Evolutionary conservation across 1,284 basidiomycete genomes (phyloP), one percentile per base, ranked within the genome.

Genomic region (Phellinidium pouzarii): DNA sequence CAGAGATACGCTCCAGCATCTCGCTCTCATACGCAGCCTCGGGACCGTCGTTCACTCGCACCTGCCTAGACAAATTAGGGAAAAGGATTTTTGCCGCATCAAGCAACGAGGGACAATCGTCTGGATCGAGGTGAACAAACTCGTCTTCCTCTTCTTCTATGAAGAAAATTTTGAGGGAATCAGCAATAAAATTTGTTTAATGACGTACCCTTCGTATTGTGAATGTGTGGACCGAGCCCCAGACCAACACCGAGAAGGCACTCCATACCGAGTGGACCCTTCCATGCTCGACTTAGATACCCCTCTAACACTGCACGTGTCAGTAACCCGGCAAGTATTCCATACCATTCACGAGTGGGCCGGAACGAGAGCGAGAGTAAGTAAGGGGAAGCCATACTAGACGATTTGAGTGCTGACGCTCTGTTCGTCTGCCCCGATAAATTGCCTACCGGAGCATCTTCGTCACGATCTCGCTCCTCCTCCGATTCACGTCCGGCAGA

Each of bases 251-350:
- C 80, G 40, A 92, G 69, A 37, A 92, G 65, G 56, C 84, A 79
- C 60, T 88, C 82, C n/a, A 82, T 76, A 3, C 81, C 79, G 43
- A 80, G 75, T 1, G 77, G 70, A 0, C 88, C 85, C 31, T 75
- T 76, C 90, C 90, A 92, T 1, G 84, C 83, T 9, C 80, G 82
- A 4, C 80, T 82, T 42, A 91, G 71, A 62, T 91, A 92, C 0
- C 89, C 90, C 62, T 92, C 88, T 48, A 92, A 68, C 23, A 81
- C 84, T 0, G 87, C 86, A 22, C 88, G 78, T 3, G 87, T 89
- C 22, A 91, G 71, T 22, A 92, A 68, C 1, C 85, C 82, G 0
- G 78, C 79, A 7, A 91, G 72, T 6, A 92, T 73, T 65, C 84
- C 75, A 66, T 90, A 92, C 90, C 90, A 92, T 56, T 82, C 80